Percentiles rank a stretch among this genome's conserved stretches.
phyloP scores from a whole-genome alignment of 2,329 filamentous ascomycete species.

The Sclerotinia sclerotiorum region DNA sequence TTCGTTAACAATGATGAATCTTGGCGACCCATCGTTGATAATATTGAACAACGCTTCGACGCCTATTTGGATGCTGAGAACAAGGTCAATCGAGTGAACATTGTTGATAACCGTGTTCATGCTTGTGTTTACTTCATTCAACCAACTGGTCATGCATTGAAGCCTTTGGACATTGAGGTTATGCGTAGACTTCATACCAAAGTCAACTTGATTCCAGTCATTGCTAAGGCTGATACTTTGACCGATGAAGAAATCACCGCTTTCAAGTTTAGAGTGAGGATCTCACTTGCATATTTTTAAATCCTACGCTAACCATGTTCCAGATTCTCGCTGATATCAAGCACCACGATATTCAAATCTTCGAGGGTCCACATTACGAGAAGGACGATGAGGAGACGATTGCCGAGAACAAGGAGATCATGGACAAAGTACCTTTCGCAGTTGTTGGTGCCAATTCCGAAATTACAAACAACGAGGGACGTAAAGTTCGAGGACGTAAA shows the following conservation, averaged over 20 bases:
- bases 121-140: slow-evolving; percentile 99
- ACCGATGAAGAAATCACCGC: slow-evolving; percentile 92
- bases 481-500: slow-evolving; percentile 90
- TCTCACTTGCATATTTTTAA: neutral
- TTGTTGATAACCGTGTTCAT: slow-evolving; percentile 98
- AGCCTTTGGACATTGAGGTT: slow-evolving; percentile 98
- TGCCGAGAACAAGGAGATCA: slow-evolving; percentile 99
- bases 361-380: slow-evolving; percentile 97
- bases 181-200: slow-evolving; percentile 99
- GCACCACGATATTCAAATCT: slow-evolving; percentile 97
- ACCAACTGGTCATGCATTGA: slow-evolving; percentile 95
- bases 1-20: slow-evolving; percentile 99
- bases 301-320: slow-evolving; percentile 26
- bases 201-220: slow-evolving; percentile 99
- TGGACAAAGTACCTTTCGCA: slow-evolving; percentile 99
- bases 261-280: slow-evolving; percentile 93
- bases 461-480: slow-evolving; percentile 85
- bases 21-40: slow-evolving; percentile 98
- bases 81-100: slow-evolving; percentile 99
- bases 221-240: slow-evolving; percentile 96
- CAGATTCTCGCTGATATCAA: slow-evolving; percentile 97
- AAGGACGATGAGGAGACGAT: slow-evolving; percentile 99
- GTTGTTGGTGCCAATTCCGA: slow-evolving; percentile 97
- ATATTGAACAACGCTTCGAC: slow-evolving; percentile 98
- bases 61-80: slow-evolving; percentile 99